Evolutionary conservation across 495 filamentous ascomycete species (phyloP).

Genomic region (Lophiotrema nucula): DNA sequence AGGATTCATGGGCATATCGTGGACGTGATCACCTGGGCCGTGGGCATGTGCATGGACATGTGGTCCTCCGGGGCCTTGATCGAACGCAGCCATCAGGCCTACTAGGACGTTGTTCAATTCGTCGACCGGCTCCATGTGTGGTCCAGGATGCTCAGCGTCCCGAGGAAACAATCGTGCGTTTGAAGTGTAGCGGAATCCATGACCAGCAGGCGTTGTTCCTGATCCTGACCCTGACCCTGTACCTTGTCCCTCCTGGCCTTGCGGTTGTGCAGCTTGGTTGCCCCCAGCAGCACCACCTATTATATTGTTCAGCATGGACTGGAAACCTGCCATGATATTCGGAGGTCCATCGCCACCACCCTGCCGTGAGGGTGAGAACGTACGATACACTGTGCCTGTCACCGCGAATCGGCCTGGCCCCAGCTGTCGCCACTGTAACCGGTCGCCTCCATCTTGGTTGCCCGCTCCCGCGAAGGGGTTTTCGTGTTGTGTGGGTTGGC

Average conservation of each 20-base stretch:
- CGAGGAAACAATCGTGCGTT: conserved; percentile 35
- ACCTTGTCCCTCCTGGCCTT: not conserved
- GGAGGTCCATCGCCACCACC: conserved; percentile 23
- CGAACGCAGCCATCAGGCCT: conserved; percentile 23
- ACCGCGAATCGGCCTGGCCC: conserved; percentile 41
- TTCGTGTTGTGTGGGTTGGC: not conserved
- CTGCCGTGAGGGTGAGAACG: conserved; percentile 24
- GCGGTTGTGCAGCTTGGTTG: not conserved
- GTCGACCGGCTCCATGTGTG: conserved; percentile 31
- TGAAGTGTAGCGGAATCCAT: conserved; percentile 24
- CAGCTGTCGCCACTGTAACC: conserved; percentile 39
- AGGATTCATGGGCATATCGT: conserved; percentile 26
- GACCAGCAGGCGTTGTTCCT: conserved; percentile 10
- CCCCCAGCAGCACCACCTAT: conserved; percentile 2
- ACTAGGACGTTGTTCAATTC: conserved; percentile 24
- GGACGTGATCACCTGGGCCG: not conserved
- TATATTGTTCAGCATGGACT: conserved; percentile 23
- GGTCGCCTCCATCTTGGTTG: conserved; percentile 45
- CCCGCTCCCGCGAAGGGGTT: conserved; percentile 29
- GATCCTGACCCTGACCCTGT: conserved; percentile 9
- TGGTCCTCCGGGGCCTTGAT: conserved; percentile 10
- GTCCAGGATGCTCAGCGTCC: conserved; percentile 35
- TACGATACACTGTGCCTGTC: conserved; percentile 37
- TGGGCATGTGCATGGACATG: conserved; percentile 1
- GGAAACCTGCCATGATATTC: conserved; percentile 16